phyloP scores from a whole-genome alignment of 129 eudicot species.

The Flaveria robusta region DNA sequence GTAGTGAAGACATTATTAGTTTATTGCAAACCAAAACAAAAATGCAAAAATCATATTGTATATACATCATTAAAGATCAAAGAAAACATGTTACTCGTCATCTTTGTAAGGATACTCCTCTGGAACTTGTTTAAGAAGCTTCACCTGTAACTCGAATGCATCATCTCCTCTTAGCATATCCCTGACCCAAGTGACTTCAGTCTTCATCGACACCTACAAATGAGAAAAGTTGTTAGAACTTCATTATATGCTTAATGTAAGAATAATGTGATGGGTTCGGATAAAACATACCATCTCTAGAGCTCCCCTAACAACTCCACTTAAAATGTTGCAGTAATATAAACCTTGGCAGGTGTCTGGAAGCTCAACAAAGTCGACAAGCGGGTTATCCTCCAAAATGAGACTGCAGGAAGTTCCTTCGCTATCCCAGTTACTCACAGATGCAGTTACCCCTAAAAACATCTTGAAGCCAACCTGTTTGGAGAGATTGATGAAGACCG shows the following conservation, averaged over 20 bases:
- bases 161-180: conserved; percentile 97
- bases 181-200: conserved; percentile 88
- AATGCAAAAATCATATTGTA: conserved; percentile 23
- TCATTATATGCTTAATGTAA: neutral
- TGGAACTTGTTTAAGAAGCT: conserved; percentile 91
- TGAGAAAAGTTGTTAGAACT: neutral
- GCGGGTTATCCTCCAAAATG: conserved; percentile 91
- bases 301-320: conserved; percentile 97
- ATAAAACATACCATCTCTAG: conserved; percentile 79
- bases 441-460: conserved; percentile 93
- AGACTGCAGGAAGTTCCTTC: conserved; percentile 95
- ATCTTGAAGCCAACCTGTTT: conserved; percentile 95
- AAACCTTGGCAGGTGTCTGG: conserved; percentile 99
- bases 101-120: conserved; percentile 99
- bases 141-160: conserved; percentile 87
- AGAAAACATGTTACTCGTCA: conserved; percentile 56
- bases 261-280: neutral
- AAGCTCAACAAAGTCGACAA: conserved; percentile 97
- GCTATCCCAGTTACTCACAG: conserved; percentile 86
- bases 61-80: conserved; percentile 27
- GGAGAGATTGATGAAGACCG: conserved; percentile 11
- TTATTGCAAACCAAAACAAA: conserved; percentile 11
- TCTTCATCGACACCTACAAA: conserved; percentile 92
- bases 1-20: neutral
- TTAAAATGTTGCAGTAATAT: conserved; percentile 85